These are phyloP conservation scores for Colletotrichum sp. DNA, from an alignment of 2,329 filamentous ascomycete genomes.

Conservation along the genomic window DNA sequence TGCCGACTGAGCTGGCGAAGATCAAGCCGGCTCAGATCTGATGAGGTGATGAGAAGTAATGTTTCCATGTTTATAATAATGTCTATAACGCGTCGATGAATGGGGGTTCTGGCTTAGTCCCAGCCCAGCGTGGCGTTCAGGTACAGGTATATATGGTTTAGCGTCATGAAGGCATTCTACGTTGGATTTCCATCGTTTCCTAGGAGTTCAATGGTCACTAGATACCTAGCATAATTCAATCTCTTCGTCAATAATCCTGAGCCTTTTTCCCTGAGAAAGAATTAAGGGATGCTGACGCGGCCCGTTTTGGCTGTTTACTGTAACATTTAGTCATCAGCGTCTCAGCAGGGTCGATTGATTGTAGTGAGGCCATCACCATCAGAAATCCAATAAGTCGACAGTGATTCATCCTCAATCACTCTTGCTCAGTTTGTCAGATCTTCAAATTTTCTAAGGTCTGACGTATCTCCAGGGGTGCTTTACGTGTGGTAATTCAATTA, in stretches of 20 bases:
- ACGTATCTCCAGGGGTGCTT: not conserved
- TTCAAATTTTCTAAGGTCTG: accelerated
- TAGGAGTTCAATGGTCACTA: not conserved
- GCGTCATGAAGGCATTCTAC: not conserved
- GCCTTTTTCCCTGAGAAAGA: not conserved
- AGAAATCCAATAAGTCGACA: not conserved
- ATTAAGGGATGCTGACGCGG: not conserved
- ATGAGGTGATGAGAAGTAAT: not conserved
- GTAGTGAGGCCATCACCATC: not conserved
- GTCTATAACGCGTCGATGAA: conserved; percentile 8
- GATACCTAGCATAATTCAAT: not conserved
- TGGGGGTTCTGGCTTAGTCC: not conserved
- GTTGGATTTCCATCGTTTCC: not conserved
- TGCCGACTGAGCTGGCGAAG: conserved; percentile 11
- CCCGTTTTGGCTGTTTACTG: not conserved
- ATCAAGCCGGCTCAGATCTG: conserved; percentile 13
- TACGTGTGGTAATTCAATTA: not conserved
- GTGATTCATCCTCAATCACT: not conserved
- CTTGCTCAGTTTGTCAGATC: not conserved
- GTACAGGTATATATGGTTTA: not conserved
- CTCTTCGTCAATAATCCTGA: not conserved
- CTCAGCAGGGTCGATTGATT: not conserved
- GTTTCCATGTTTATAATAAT: not conserved
- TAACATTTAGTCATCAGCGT: not conserved
- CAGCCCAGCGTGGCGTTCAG: not conserved